Base-by-base conservation (phyloP, 2,329 filamentous ascomycete species). In the Epicoccum nigrum region DNA sequence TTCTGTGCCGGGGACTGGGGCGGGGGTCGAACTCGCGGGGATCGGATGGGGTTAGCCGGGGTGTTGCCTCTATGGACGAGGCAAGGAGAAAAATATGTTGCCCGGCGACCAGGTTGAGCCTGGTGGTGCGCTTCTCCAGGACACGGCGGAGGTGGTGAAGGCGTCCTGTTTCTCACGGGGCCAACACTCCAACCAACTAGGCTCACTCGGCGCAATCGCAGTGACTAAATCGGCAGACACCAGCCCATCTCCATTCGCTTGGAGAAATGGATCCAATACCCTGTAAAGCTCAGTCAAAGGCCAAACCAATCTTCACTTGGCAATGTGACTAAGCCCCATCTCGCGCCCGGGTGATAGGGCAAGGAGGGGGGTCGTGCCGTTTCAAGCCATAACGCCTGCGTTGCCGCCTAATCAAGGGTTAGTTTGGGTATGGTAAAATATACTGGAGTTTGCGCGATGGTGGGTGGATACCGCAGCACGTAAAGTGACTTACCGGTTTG, bases 401-500 rank as follows among this genome's bases (percentile, higher is more conserved):
- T 66, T 67, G 49, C 70, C 70, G 49, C 70, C 70, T 73, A 59
- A 42, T 35, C 30, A 34, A 31, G 17, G 40, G 54, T 72, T 23
- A 72, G 67, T 60, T 13, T n/a, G 20, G 13, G 4, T 16, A 19
- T 3, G 37, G 42, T 54, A 46, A 50, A 45, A 54, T 52, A 63
- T 56, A 60, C 55, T 51, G 49, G 47, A 38, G 43, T 31, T 16
- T 9, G 16, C 25, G 23, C 33, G 31, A 37, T 21, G 28, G 7
- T 34, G 28, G 31, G 33, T 31, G 17, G 37, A 45, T 7, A 32
- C 39, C 20, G 38, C n/a, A 27, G 8, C 32, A 25, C 20, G 33
- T 13, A 15, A 41, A 48, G 16, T 39, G 48, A 68, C 72, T 32
- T 69, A 76, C 74, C 74, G 44, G 86, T 77, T 76, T 99, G 94